Evolutionary conservation across 2,329 filamentous ascomycete species (phyloP).

Genomic region (Verticillium alfalfae): DNA sequence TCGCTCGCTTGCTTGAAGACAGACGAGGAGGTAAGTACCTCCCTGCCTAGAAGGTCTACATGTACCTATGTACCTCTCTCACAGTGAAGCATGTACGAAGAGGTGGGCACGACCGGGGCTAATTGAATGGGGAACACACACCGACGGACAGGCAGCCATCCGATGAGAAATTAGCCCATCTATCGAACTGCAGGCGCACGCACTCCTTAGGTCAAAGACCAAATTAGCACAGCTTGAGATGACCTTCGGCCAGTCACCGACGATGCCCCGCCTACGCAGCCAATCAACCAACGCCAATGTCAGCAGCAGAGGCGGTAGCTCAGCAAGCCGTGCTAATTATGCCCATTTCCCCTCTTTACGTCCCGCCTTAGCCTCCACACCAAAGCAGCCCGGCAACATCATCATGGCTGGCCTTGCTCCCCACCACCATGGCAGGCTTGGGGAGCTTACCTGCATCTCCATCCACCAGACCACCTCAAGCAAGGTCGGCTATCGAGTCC

Average conservation of each 20-base stretch:
- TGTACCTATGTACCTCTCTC: too few species aligned
- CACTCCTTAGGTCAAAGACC: not conserved
- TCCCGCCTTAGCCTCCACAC: not conserved
- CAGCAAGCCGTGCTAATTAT: not conserved
- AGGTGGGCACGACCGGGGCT: not conserved
- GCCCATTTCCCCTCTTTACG: not conserved
- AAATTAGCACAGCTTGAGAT: not conserved
- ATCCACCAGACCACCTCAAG: not conserved
- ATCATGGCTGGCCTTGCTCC: not conserved
- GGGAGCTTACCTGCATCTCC: too few species aligned
- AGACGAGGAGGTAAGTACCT: too few species aligned
- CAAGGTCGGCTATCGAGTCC: not conserved
- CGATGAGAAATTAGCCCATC: not conserved
- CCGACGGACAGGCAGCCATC: not conserved
- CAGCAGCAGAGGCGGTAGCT: not conserved
- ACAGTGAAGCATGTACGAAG: not conserved
- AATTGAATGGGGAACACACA: not conserved
- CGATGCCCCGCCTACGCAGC: not conserved
- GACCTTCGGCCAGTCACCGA: not conserved
- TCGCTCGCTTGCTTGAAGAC: too few species aligned
- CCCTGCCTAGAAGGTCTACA: too few species aligned
- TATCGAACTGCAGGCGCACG: not conserved
- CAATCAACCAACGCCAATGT: not conserved
- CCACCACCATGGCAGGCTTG: not conserved
- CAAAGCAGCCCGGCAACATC: not conserved